Base-by-base conservation (phyloP, 768 basidiomycete species). In the Lentinula edodes region DNA sequence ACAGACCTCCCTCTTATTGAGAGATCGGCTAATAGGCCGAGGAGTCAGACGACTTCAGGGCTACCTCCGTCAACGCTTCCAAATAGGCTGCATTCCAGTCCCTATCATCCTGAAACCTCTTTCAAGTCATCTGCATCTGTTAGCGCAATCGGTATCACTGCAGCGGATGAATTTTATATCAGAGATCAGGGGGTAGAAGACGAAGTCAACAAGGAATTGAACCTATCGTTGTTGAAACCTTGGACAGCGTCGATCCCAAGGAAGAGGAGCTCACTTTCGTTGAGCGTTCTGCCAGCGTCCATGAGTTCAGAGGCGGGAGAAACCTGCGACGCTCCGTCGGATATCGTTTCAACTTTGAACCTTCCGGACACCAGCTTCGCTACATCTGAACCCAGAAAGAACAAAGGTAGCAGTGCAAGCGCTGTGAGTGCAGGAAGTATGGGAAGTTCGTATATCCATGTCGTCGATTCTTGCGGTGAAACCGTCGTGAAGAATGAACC, bases 401-500 rank as follows among this genome's bases (percentile, higher is more conserved):
- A 32, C 32, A 56, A 56, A 7, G 18, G 55, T 28, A 56, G 55
- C 28, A 28, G 55, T 8, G 55, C 45, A 10, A 56, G 55, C 43
- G 55, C 55, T 45, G 41, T 56, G 23, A 56, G 55, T 32, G 55
- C 55, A 23, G 55, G 41, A 41, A 56, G 55, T 34, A 43, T 45
- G 18, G 55, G 55, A 56, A 56, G 55, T 6, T 56, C 55, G 16
- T 56, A 56, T 28, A 56, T 56, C 32, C 38, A 56, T 23, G 55
- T 56, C 32, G 38, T 28, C 18, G 38, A 39, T 20, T 41, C 55
- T 32, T 9, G 18, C 46, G 46, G 18, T 16, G 16, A 45, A 18
- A 4, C n/a, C 7, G 18, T 45, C 20, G 46, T 20, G 46, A 48
- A 48, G 18, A 48, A 20, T 12, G 42, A 43, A 13, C 15, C 16